Evolutionary conservation across 2,329 filamentous ascomycete species (phyloP), one percentile per base, ranked within the genome.

Genomic region (Mycosphaerelloides madeirae): DNA sequence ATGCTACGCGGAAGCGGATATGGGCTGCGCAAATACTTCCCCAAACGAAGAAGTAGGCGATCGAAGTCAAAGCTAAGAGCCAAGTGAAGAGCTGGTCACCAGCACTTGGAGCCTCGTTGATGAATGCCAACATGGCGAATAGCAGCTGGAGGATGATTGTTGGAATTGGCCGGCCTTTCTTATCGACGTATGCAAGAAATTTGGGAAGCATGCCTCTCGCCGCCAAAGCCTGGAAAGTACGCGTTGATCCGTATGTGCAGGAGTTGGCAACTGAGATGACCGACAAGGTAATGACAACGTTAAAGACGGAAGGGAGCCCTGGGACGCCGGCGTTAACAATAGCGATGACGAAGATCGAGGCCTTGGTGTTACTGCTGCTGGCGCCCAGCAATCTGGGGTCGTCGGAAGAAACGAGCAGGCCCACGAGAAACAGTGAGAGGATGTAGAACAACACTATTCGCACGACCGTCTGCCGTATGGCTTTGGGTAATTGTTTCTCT

Each of bases 1-100:
- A 94, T 14, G 83, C 87, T 20, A 20, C 37, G 19, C 90, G 87
- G 77, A 96, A 96, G 45, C 89, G 87, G 61, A 96, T 94, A 67
- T 96, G 90, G 19, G 84, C 80, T 9, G 94, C 69, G 64, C 87
- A 93, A 63, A 95, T 90, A 53, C 85, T 85, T 42, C 76, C 80
- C 83, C 85, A 90, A 12, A 84, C 88, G 70, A 90, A 87, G 60
- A 87, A 76, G 38, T 77, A 81, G 8, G 81, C 83, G 18, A 88
- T 74, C 40, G 81, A 84, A 1, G 83, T 85, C 43, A 87, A 74
- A 48, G 84, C 77, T 34, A 85, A 74, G 62, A 95, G 78, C 88
- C 89, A 95, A 57, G 78, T 75, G 51, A 95, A 85, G 6, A 87
- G 80, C 29, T 72, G 66, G 15, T 71, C 72, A 55, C 85, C 75